Evolutionary conservation across 345 rosid species (phyloP).

Genomic region (Xanthoceras sorbifolium): DNA sequence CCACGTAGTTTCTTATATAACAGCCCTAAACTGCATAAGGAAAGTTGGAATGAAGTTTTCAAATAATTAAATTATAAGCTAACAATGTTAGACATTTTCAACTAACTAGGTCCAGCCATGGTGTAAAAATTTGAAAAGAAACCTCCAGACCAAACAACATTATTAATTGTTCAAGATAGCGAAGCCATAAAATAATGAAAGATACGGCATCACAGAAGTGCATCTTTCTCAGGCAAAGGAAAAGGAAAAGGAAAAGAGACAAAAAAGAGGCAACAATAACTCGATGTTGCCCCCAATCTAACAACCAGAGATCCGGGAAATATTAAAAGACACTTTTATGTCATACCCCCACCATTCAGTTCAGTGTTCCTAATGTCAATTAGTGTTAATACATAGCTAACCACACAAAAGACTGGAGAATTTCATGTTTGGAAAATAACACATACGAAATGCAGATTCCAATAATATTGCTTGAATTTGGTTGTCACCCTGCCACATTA

Average conservation of each 20-base stretch:
- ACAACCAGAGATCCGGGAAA: no score
- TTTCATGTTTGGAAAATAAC: not conserved
- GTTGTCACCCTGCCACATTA: no score
- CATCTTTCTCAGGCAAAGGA: no score
- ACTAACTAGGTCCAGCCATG: constrained; percentile 1
- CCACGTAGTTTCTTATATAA: not conserved
- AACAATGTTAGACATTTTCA: not conserved
- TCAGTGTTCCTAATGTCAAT: not conserved
- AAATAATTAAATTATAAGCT: not conserved
- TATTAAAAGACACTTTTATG: not conserved
- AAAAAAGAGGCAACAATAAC: not conserved
- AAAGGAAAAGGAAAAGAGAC: not conserved
- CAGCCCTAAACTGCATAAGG: not conserved
- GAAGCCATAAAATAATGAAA: not conserved
- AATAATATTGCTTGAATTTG: no score
- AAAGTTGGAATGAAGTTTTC: not conserved
- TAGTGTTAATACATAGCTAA: not conserved
- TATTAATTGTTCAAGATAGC: not conserved
- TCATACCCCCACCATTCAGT: not conserved
- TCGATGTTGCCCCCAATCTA: not conserved
- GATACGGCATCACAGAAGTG: not conserved
- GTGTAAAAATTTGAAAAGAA: not conserved
- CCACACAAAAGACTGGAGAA: not conserved
- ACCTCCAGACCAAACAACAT: not conserved
- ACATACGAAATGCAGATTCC: not conserved